These are phyloP conservation scores for Arthrobotrys sinensis DNA, from an alignment of 2,329 filamentous ascomycete species.

Conservation along the genomic window DNA sequence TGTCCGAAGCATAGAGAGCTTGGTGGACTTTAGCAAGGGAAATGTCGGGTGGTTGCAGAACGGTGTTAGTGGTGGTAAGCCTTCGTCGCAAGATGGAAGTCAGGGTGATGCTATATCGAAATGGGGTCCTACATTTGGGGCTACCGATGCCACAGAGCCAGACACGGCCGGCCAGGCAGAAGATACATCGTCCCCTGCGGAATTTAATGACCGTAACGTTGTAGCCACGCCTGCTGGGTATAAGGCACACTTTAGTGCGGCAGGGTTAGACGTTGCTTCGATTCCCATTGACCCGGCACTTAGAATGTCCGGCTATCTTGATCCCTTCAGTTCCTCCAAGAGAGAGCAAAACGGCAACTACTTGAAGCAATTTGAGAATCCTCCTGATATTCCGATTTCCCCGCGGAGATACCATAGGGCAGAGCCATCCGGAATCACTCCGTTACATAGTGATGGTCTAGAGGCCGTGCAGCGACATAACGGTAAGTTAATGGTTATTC, in stretches of 20 bases:
- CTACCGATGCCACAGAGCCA: slow-evolving; percentile 42
- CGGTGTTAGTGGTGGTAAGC: slow-evolving; percentile 67
- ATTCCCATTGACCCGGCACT: slow-evolving; percentile 62
- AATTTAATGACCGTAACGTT: slow-evolving; percentile 55
- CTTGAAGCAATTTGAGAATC: slow-evolving; percentile 55
- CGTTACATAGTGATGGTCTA: slow-evolving; percentile 14
- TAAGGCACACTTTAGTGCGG: slow-evolving; percentile 53
- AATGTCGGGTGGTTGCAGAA: slow-evolving; percentile 87
- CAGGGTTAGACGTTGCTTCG: slow-evolving; percentile 43
- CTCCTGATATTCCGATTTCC: slow-evolving; percentile 47
- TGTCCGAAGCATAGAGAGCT: slow-evolving; percentile 86
- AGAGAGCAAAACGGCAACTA: slow-evolving; percentile 47
- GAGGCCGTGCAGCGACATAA: slow-evolving; percentile 22
- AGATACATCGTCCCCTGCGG: slow-evolving; percentile 23
- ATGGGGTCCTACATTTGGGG: slow-evolving; percentile 50
- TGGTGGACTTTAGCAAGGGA: slow-evolving; percentile 91
- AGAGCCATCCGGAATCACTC: slow-evolving; percentile 11
- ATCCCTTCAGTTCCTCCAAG: slow-evolving; percentile 13
- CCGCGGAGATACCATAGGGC: slow-evolving; percentile 21
- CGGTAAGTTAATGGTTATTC: slow-evolving; percentile 1
- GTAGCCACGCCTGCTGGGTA: slow-evolving; percentile 38
- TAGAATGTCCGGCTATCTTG: slow-evolving; percentile 17
- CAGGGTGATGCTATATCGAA: slow-evolving; percentile 36
- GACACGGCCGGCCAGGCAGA: slow-evolving; percentile 24
- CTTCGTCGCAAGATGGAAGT: slow-evolving; percentile 65